Conservation (phyloP, 106 monocot species). For the Dactylorhiza incarnata region DNA sequence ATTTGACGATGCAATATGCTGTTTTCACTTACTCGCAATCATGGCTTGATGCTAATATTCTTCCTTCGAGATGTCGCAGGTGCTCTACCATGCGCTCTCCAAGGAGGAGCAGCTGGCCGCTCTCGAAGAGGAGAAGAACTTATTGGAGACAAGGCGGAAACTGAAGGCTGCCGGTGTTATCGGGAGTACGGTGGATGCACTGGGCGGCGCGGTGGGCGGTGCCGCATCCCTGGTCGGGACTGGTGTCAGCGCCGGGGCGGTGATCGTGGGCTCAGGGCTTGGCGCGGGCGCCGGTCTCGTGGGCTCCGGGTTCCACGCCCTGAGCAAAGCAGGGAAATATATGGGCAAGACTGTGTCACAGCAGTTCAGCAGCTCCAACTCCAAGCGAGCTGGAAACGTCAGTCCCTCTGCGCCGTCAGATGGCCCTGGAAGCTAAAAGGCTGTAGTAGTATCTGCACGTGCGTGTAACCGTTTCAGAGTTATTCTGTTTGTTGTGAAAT, state of each 20-base stretch:
- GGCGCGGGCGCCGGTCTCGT: conserved; percentile 34
- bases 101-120: conserved; percentile 68
- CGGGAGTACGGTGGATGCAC: conserved; percentile 83
- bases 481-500: not conserved
- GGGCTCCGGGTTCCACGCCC: conserved; percentile 48
- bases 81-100: conserved; percentile 60
- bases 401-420: not conserved
- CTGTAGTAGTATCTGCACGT: not conserved
- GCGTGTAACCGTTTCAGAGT: not conserved
- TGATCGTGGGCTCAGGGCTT: conserved; percentile 37
- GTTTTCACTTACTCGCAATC: not conserved
- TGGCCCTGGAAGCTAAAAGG: conserved; percentile 8
- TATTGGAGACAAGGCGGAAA: conserved; percentile 58
- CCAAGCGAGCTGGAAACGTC: conserved; percentile 31
- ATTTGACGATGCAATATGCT: not conserved
- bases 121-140: conserved; percentile 59
- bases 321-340: conserved; percentile 72
- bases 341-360: conserved; percentile 53
- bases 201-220: conserved; percentile 56
- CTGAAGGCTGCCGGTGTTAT: conserved; percentile 80
- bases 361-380: conserved; percentile 23
- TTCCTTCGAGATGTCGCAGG: conserved; percentile 17
- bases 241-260: conserved; percentile 4
- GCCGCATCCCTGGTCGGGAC: conserved; percentile 49
- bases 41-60: not conserved